Evolutionary conservation across 148 eudicot species (phyloP).

Genomic region (Rhododendron simsii): DNA sequence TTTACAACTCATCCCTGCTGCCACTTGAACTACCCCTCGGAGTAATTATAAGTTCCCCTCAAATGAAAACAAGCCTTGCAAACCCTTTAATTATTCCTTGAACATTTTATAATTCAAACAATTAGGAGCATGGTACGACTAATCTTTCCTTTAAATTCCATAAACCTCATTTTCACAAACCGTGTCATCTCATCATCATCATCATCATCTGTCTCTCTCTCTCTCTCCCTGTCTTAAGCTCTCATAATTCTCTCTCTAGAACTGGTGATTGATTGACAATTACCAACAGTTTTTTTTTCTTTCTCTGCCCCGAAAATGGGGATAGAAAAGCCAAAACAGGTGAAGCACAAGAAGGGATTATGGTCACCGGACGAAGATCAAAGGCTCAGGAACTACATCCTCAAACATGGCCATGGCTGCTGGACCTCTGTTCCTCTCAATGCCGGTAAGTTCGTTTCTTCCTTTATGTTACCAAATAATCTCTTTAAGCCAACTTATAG

Average conservation of each 20-base stretch:
- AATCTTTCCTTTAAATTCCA: neutral
- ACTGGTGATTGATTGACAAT: neutral
- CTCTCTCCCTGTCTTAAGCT: neutral
- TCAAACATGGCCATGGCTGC: constrained; percentile 69
- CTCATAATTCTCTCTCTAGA: neutral
- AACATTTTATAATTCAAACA: neutral
- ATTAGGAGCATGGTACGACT: neutral
- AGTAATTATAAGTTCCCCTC: neutral
- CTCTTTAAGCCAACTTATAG: neutral
- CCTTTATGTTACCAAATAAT: neutral
- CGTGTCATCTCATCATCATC: neutral
- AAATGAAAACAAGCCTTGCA: neutral
- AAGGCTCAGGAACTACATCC: constrained; percentile 52
- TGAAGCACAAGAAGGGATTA: constrained; percentile 71
- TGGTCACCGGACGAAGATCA: constrained; percentile 96
- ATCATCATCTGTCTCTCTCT: neutral
- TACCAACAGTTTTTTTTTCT: neutral
- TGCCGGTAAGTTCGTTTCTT: constrained; percentile 46
- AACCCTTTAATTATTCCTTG: neutral
- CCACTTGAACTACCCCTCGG: neutral
- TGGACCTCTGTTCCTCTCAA: constrained; percentile 78
- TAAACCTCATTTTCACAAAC: neutral
- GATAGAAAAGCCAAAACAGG: constrained; percentile 24
- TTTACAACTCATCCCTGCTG: neutral
- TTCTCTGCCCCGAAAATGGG: constrained; percentile 24